These are phyloP conservation scores for Chlamydomonas sp. DNA, from an alignment of 139 green algal species.

Conservation along the genomic window DNA sequence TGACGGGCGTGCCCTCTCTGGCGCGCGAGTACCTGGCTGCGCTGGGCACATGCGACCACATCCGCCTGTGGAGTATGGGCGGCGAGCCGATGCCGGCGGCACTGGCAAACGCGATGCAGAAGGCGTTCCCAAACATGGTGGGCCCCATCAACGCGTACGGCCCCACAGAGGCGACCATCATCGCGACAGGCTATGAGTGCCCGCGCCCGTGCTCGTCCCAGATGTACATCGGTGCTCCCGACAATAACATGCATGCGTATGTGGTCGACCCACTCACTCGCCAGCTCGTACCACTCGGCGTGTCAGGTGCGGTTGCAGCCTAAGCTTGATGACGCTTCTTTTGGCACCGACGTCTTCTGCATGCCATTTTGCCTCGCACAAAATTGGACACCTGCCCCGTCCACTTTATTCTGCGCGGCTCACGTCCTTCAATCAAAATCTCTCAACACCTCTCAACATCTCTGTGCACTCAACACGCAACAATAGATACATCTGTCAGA, in stretches of 20 bases:
- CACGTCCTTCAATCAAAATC: too few species aligned
- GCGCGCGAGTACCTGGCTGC: background rate
- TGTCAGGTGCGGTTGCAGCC: constrained; percentile 33
- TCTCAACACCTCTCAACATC: too few species aligned
- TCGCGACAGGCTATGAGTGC: background rate
- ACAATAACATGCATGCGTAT: constrained; percentile 39
- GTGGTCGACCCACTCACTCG: constrained; percentile 21
- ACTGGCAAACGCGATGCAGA: background rate
- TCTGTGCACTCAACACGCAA: too few species aligned
- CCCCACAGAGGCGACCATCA: constrained; percentile 38
- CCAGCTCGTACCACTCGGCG: background rate
- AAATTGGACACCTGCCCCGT: too few species aligned
- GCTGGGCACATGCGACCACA: background rate
- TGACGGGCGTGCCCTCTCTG: background rate
- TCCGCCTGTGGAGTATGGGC: background rate
- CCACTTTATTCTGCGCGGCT: too few species aligned
- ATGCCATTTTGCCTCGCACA: too few species aligned
- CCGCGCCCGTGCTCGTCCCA: constrained; percentile 4
- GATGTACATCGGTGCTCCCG: constrained; percentile 30
- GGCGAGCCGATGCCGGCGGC: constrained; percentile 17
- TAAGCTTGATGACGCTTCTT: constrained; percentile 25
- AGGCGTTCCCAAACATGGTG: constrained; percentile 14
- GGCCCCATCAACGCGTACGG: constrained; percentile 36
- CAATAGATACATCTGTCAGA: too few species aligned
- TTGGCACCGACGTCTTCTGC: too few species aligned